Evolutionary conservation across 2,329 filamentous ascomycete genomes (phyloP).

Genomic region (Cladorrhinum sp.): DNA sequence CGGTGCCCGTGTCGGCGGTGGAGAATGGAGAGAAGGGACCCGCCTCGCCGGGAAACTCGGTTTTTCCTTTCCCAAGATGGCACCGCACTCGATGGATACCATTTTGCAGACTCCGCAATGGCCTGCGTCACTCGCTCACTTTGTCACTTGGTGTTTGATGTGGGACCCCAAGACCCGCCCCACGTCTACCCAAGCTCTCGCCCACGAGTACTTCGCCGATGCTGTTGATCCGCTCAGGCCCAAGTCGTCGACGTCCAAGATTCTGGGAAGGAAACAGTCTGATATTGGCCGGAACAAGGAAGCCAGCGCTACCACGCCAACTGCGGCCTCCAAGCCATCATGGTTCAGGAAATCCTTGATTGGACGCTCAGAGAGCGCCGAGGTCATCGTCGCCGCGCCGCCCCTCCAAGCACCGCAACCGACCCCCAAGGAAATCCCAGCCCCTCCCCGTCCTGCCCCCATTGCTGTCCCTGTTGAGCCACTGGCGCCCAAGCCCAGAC

Average conservation of each 20-base stretch:
- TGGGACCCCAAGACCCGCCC: constrained; percentile 94
- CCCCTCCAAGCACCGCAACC: constrained; percentile 34
- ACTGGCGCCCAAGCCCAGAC: constrained; percentile 49
- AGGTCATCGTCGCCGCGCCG: constrained; percentile 44
- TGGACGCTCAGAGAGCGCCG: constrained; percentile 66
- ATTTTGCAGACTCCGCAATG: constrained; percentile 88
- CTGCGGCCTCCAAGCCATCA: constrained; percentile 73
- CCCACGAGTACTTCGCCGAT: constrained; percentile 91
- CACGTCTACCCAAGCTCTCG: constrained; percentile 88
- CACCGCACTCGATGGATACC: constrained; percentile 92
- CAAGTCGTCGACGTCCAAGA: constrained; percentile 82
- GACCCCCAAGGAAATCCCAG: constrained; percentile 43
- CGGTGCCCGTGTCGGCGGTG: constrained; percentile 81
- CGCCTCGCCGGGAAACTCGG: constrained; percentile 91
- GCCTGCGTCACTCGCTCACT: constrained; percentile 82
- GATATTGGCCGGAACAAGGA: constrained; percentile 73
- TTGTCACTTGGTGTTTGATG: constrained; percentile 98
- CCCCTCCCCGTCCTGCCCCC: constrained; percentile 43
- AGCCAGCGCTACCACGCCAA: constrained; percentile 50
- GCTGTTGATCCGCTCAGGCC: constrained; percentile 87
- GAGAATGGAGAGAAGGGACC: constrained; percentile 95
- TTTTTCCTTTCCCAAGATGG: constrained; percentile 99
- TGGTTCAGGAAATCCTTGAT: constrained; percentile 98
- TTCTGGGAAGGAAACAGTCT: constrained; percentile 86
- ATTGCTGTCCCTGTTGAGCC: constrained; percentile 27